Conservation (phyloP, 768 basidiomycete species). For the Hypholoma sublateritium region DNA sequence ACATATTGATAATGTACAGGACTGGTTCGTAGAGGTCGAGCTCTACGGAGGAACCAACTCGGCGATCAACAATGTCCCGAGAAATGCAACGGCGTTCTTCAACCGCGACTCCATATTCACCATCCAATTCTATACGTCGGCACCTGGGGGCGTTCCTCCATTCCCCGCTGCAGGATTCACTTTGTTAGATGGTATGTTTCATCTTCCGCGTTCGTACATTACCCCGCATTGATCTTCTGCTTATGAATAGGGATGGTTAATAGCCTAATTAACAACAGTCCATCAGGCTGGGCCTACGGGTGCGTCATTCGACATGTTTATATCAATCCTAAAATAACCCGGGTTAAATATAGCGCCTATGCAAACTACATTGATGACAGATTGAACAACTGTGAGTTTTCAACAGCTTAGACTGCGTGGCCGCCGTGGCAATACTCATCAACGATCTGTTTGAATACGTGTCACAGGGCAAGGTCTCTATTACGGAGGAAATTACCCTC, state of each 20-base stretch:
- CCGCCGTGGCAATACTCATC: background rate
- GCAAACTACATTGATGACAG: slow-evolving; percentile 44
- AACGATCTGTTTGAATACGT: background rate
- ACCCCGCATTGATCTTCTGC: background rate
- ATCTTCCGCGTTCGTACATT: background rate
- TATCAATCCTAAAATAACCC: background rate
- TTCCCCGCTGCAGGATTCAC: slow-evolving; percentile 44
- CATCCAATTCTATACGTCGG: slow-evolving; percentile 51
- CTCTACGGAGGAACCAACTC: slow-evolving; percentile 46
- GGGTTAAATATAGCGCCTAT: slow-evolving; percentile 29
- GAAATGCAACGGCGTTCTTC: slow-evolving; percentile 43
- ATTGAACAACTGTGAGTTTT: slow-evolving; percentile 31
- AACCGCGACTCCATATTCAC: slow-evolving; percentile 44
- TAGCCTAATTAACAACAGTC: slow-evolving; percentile 31
- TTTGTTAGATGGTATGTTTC: slow-evolving; percentile 39
- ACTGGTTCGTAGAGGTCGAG: slow-evolving; percentile 35
- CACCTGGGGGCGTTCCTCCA: slow-evolving; percentile 32
- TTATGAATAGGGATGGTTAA: slow-evolving; percentile 29
- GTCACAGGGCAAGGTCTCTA: slow-evolving; percentile 33
- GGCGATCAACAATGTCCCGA: slow-evolving; percentile 40
- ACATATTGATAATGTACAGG: slow-evolving; percentile 8
- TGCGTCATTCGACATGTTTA: slow-evolving; percentile 5
- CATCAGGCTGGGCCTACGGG: slow-evolving; percentile 34
- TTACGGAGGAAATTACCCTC: slow-evolving; percentile 31
- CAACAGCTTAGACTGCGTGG: background rate